phyloP scores from a whole-genome alignment of 257 asterid genomes.

The Solanum infundibuliforme region DNA sequence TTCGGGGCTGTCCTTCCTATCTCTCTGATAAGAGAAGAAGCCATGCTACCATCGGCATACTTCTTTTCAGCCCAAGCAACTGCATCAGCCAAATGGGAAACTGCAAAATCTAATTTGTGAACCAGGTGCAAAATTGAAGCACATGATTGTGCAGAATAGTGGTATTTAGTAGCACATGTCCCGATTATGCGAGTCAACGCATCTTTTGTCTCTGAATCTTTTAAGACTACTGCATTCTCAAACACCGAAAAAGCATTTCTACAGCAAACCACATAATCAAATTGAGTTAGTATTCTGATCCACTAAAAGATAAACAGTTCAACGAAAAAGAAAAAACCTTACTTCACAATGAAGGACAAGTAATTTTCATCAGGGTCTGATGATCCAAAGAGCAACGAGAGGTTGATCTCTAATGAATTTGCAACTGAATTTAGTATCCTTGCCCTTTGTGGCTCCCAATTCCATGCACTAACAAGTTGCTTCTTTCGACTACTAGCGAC shows the following conservation, averaged over 20 bases:
- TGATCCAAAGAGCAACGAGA: conserved; percentile 78
- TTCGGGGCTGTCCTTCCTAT: conserved; percentile 79
- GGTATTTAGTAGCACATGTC: conserved; percentile 83
- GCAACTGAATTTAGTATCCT: conserved; percentile 71
- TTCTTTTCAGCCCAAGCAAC: conserved; percentile 80
- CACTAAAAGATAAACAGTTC: neutral
- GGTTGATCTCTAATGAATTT: conserved; percentile 81
- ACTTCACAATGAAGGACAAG: conserved; percentile 80
- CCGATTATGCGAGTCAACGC: conserved; percentile 86
- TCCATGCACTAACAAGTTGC: conserved; percentile 56
- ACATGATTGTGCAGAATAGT: conserved; percentile 66
- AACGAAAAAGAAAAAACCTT: conserved; percentile 8
- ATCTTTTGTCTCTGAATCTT: conserved; percentile 65
- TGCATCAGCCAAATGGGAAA: conserved; percentile 72
- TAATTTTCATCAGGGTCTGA: conserved; percentile 83
- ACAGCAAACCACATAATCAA: conserved; percentile 11
- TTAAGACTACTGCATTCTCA: conserved; percentile 63
- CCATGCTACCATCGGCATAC: conserved; percentile 75
- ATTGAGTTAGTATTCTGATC: neutral
- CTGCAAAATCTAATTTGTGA: conserved; percentile 81
- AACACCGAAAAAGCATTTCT: conserved; percentile 70
- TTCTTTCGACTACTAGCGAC: conserved; percentile 56
- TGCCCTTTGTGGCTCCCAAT: conserved; percentile 78
- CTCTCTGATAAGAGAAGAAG: conserved; percentile 69
- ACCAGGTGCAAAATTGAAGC: conserved; percentile 84